Percentiles rank a stretch among this genome's conserved stretches.
Conservation (phyloP, 768 basidiomycete genomes). For the Auricularia cornea region DNA sequence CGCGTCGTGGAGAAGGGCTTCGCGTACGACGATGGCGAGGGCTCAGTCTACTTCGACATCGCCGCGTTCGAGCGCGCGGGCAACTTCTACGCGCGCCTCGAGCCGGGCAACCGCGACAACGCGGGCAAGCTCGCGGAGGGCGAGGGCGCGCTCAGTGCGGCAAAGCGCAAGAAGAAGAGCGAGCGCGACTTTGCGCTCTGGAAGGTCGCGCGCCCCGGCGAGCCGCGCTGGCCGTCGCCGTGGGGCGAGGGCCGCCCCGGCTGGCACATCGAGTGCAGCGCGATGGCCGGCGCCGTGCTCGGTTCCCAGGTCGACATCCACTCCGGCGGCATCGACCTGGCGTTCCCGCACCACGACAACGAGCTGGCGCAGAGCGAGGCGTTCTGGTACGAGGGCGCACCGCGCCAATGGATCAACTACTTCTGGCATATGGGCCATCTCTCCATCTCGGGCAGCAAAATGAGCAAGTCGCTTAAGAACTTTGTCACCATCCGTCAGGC, state of each 20-base stretch:
- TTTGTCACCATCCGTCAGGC: conserved; percentile 77
- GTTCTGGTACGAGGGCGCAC: conserved; percentile 4
- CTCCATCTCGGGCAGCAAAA: conserved; percentile 96
- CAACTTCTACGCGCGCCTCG: conserved; percentile 89
- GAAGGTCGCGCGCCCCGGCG: conserved; percentile 95
- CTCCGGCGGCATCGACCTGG: conserved; percentile 91
- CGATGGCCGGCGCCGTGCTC: conserved; percentile 90
- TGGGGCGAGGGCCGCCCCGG: conserved; percentile 97
- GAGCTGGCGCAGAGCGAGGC: conserved; percentile 97
- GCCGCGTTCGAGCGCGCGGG: conserved; percentile 66
- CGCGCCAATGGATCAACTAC: conserved; percentile 89
- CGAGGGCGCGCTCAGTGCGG: conserved; percentile 54
- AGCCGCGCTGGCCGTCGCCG: conserved; percentile 92
- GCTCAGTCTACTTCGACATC: conserved; percentile 91
- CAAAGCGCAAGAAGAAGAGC: not conserved
- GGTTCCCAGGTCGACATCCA: conserved; percentile 95
- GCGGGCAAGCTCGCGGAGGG: conserved; percentile 82
- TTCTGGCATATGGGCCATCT: conserved; percentile 98
- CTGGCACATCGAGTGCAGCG: conserved; percentile 99
- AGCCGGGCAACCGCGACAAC: conserved; percentile 95
- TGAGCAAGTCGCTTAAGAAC: conserved; percentile 98
- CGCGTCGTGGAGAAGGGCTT: conserved; percentile 81
- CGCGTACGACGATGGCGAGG: conserved; percentile 56
- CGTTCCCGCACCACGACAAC: conserved; percentile 99
- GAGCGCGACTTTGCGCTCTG: conserved; percentile 92